These are phyloP conservation scores for Schizopora paradoxa DNA, from an alignment of 1,284 basidiomycete species.

Conservation along the genomic window DNA sequence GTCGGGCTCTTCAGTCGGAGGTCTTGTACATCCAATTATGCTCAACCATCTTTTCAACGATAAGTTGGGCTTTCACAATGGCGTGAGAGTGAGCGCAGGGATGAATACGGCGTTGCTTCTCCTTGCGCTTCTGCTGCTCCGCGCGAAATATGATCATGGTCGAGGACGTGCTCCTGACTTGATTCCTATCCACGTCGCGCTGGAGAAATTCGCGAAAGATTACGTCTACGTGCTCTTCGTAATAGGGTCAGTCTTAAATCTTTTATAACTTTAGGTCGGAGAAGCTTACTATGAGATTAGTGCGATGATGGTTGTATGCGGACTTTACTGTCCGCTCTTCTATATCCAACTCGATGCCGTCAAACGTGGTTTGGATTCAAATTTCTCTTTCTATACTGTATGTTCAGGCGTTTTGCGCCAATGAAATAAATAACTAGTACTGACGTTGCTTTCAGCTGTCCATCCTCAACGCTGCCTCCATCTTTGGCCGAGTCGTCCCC, in stretches of 20 bases:
- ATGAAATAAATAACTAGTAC: too few species aligned
- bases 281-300: neutral
- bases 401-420: too few species aligned
- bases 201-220: constrained; percentile 13
- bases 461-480: constrained; percentile 8
- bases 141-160: constrained; percentile 27
- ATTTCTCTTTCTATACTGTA: constrained; percentile 18
- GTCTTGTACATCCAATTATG: constrained; percentile 47
- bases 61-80: constrained; percentile 35
- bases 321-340: constrained; percentile 16
- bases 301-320: constrained; percentile 8
- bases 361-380: constrained; percentile 11
- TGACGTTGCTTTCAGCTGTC: constrained; percentile 9
- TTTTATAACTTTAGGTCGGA: neutral
- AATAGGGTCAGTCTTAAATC: constrained; percentile 8
- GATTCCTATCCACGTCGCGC: too few species aligned
- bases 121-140: constrained; percentile 37
- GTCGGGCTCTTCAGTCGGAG: constrained; percentile 44
- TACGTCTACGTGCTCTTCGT: constrained; percentile 12
- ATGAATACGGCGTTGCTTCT: constrained; percentile 34
- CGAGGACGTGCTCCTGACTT: too few species aligned
- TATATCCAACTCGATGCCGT: constrained; percentile 17
- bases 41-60: constrained; percentile 37
- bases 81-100: constrained; percentile 37
- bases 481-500: constrained; percentile 10